A percentile compares a stretch with the other conserved stretches of the same genome.
Conservation (phyloP, 257 asterid genomes). For the Solanum clarkiae region DNA sequence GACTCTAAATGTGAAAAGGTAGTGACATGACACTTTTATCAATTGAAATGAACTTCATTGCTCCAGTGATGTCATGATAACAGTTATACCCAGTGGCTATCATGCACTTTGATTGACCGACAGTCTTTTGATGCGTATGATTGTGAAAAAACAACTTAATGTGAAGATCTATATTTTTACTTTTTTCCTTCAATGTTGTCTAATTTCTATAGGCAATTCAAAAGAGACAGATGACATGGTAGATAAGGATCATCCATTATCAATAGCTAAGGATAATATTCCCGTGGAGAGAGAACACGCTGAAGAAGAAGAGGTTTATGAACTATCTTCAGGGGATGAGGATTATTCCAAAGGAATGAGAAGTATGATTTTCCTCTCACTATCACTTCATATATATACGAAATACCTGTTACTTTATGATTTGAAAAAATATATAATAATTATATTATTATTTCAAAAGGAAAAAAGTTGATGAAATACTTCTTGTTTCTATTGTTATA, state of each 20-base stretch:
- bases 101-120: not conserved
- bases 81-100: not conserved
- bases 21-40: not conserved
- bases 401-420: not conserved
- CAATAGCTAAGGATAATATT: slow-evolving; percentile 13
- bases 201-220: slow-evolving; percentile 31
- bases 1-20: not conserved
- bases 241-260: slow-evolving; percentile 15
- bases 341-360: slow-evolving; percentile 71
- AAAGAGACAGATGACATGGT: slow-evolving; percentile 17
- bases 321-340: slow-evolving; percentile 87
- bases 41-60: not conserved
- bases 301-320: slow-evolving; percentile 42
- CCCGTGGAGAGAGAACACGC: slow-evolving; percentile 22
- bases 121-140: not conserved
- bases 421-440: not conserved
- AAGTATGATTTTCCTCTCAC: slow-evolving; percentile 34
- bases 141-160: not conserved
- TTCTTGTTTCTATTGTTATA: not conserved
- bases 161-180: not conserved
- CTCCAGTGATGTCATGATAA: not conserved
- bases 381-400: not conserved
- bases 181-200: not conserved
- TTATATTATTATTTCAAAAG: not conserved
- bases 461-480: not conserved